phyloP scores from a whole-genome alignment of 2,329 filamentous ascomycete genomes.

The Ophiostoma angusticollis region DNA sequence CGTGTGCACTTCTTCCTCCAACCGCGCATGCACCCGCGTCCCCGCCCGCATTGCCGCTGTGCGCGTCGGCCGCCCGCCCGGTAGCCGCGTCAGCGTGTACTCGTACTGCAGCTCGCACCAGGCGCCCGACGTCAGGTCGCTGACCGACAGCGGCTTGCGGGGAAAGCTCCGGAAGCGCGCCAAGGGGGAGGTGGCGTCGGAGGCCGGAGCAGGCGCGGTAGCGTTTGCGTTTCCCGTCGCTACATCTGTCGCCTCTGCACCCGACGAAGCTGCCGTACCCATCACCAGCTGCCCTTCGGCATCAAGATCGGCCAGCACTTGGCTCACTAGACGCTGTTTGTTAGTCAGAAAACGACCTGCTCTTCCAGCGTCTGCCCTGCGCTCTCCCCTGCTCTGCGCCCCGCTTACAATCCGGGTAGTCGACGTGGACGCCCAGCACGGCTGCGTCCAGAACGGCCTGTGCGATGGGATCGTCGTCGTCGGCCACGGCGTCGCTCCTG shows the following conservation, averaged over 20 bases:
- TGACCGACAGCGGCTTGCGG: constrained; percentile 70
- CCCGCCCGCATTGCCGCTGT: constrained; percentile 80
- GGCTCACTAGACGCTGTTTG: constrained; percentile 52
- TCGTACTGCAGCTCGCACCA: constrained; percentile 96
- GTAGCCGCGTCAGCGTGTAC: constrained; percentile 64
- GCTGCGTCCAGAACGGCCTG: neutral
- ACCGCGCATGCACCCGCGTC: constrained; percentile 61
- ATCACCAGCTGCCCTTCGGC: too few species aligned
- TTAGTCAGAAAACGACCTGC: constrained; percentile 52
- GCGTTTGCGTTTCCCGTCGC: neutral
- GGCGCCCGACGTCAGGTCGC: constrained; percentile 74
- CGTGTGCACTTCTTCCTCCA: constrained; percentile 77
- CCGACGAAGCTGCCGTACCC: too few species aligned
- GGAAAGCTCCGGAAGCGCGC: constrained; percentile 67
- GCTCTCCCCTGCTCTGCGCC: neutral
- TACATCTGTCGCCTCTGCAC: neutral
- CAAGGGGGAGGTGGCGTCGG: constrained; percentile 39
- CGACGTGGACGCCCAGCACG: constrained; percentile 16
- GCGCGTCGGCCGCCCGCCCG: constrained; percentile 56
- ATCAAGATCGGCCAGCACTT: constrained; percentile 22
- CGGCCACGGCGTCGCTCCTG: neutral
- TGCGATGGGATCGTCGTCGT: neutral
- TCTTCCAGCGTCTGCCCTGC: neutral
- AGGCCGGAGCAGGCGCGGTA: neutral
- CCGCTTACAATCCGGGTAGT: constrained; percentile 42